A percentile compares a stretch with the other conserved stretches of the same genome.
Conservation (phyloP, 306 rosid genomes). For the Acacia confusa region DNA sequence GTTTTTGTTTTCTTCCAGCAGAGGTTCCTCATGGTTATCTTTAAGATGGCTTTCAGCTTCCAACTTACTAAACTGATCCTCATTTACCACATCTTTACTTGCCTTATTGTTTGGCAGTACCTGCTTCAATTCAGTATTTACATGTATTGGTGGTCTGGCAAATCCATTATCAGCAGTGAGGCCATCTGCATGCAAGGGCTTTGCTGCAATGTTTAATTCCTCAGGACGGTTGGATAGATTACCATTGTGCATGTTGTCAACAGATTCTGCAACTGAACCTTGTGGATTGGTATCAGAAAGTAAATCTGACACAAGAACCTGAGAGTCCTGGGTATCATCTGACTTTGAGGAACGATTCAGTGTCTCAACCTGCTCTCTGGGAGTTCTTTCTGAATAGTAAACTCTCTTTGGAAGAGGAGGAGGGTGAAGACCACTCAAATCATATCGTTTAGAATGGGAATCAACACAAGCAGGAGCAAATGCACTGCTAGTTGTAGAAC, state of each 20-base stretch:
- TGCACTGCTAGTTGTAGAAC: conserved; percentile 38
- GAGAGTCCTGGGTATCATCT: conserved; percentile 55
- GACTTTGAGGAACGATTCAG: conserved; percentile 62
- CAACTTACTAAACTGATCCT: background rate
- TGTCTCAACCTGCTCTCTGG: conserved; percentile 58
- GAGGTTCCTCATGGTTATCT: conserved; percentile 27
- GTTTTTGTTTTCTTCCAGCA: conserved; percentile 32
- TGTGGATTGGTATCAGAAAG: conserved; percentile 41
- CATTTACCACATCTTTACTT: background rate
- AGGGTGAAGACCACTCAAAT: conserved; percentile 45
- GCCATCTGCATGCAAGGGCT: conserved; percentile 26
- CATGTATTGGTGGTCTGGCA: conserved; percentile 16
- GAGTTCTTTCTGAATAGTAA: conserved; percentile 56
- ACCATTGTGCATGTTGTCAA: conserved; percentile 41
- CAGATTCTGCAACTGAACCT: conserved; percentile 33
- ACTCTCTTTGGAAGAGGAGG: conserved; percentile 50
- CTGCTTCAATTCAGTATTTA: conserved; percentile 14
- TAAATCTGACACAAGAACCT: conserved; percentile 44
- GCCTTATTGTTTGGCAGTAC: background rate
- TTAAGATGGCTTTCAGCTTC: background rate
- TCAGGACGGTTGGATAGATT: conserved; percentile 33
- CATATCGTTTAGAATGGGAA: conserved; percentile 39
- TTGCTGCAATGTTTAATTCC: conserved; percentile 38
- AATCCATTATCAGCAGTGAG: conserved; percentile 44
- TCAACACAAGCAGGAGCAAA: conserved; percentile 45